Conservation (phyloP, 2,329 filamentous ascomycete species). For the Neonectria sp. region DNA sequence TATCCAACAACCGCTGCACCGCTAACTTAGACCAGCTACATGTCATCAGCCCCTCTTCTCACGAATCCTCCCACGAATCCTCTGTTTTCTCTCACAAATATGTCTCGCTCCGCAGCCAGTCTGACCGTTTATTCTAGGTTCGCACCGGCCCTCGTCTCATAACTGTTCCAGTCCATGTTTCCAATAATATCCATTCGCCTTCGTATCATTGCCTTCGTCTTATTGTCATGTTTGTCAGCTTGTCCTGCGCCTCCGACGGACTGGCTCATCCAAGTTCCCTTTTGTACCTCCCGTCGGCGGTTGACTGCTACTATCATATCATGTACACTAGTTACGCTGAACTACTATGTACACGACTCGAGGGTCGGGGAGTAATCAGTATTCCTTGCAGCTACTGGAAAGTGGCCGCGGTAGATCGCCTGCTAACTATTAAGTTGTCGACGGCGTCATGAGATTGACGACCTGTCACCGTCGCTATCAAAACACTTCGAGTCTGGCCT, state of each 20-base stretch:
- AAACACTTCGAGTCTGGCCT: conserved; percentile 35
- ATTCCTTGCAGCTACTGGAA: conserved; percentile 11
- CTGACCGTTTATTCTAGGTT: conserved; percentile 18
- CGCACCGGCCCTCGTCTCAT: conserved; percentile 8
- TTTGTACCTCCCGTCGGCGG: not conserved
- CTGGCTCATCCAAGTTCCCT: not conserved
- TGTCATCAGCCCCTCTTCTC: conserved; percentile 31
- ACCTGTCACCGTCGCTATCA: conserved; percentile 19
- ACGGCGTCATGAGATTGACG: conserved; percentile 35
- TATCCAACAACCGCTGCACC: conserved; percentile 39
- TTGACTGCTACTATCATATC: not conserved
- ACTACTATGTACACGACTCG: conserved; percentile 9
- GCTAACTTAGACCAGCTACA: conserved; percentile 35
- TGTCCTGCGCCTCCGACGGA: not conserved
- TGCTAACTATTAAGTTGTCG: conserved; percentile 5
- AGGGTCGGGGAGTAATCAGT: conserved; percentile 7
- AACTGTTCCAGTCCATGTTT: conserved; percentile 6
- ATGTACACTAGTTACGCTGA: not conserved
- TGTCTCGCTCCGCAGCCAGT: conserved; percentile 23
- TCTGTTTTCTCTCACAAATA: not conserved
- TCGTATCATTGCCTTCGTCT: not conserved
- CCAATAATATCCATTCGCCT: not conserved
- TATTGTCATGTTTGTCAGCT: conserved; percentile 6
- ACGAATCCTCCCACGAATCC: not conserved
- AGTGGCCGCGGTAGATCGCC: conserved; percentile 15